Percentiles rank a stretch among this genome's conserved stretches.
These are phyloP conservation scores for Ceratobasidium sp. DNA, from an alignment of 1,284 basidiomycete species.

Conservation along the genomic window DNA sequence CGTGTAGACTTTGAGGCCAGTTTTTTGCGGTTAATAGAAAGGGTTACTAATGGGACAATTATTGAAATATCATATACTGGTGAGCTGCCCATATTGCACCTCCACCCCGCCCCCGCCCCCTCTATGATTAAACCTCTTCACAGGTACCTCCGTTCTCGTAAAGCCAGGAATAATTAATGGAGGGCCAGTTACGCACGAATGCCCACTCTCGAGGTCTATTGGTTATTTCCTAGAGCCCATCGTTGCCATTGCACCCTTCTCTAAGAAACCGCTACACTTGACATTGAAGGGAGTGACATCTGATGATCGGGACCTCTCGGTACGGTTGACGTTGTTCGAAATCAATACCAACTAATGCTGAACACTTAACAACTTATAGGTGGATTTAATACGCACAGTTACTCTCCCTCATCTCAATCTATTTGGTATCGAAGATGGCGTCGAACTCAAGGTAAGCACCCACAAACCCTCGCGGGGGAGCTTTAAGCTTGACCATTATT, in stretches of 20 bases:
- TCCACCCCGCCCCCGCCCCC: too few relatives aligned
- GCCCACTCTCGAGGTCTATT: conserved; percentile 86
- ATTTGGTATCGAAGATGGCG: conserved; percentile 88
- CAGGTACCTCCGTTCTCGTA: conserved; percentile 90
- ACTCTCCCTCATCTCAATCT: conserved; percentile 92
- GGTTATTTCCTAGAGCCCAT: conserved; percentile 97
- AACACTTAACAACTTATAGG: conserved; percentile 63
- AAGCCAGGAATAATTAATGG: conserved; percentile 94
- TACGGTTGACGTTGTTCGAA: conserved; percentile 54
- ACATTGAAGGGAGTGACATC: conserved; percentile 93
- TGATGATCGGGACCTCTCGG: conserved; percentile 89
- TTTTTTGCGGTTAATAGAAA: conserved; percentile 89
- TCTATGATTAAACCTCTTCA: not conserved
- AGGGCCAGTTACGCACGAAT: conserved; percentile 86
- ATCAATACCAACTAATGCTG: too few relatives aligned
- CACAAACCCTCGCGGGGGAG: conserved; percentile 32
- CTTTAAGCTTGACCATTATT: conserved; percentile 35
- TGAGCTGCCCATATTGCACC: conserved; percentile 57
- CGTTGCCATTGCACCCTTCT: conserved; percentile 91
- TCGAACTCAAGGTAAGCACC: conserved; percentile 80
- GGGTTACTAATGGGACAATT: conserved; percentile 92
- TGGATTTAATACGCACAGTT: conserved; percentile 91
- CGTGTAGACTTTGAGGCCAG: conserved; percentile 91
- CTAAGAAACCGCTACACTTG: conserved; percentile 87
- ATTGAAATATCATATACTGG: conserved; percentile 98